Conservation (phyloP, 1,284 basidiomycete genomes). For the Pisolithus thermaeus region DNA sequence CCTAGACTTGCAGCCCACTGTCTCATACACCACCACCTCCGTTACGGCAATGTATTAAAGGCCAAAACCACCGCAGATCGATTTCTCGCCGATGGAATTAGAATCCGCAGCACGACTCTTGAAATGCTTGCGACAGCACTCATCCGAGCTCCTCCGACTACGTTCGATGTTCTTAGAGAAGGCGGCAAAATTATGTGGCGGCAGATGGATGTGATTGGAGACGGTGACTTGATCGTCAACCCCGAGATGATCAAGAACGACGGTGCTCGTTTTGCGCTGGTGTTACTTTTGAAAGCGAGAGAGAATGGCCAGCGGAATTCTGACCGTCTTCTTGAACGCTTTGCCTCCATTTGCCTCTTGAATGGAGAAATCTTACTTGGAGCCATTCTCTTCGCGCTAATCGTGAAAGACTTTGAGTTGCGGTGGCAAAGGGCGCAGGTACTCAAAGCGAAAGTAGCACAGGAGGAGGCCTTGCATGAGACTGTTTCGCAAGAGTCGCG, state of each 20-base stretch:
- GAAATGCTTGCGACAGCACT: conserved; percentile 37
- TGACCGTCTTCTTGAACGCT: conserved; percentile 50
- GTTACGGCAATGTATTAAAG: conserved; percentile 40
- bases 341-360: conserved; percentile 59
- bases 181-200: conserved; percentile 12
- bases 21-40: conserved; percentile 58
- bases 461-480: conserved; percentile 12
- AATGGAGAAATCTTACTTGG: conserved; percentile 74
- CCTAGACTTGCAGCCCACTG: conserved; percentile 55
- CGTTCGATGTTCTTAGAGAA: conserved; percentile 22
- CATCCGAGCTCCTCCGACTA: conserved; percentile 25
- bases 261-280: conserved; percentile 44
- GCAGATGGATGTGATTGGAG: conserved; percentile 7
- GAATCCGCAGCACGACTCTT: conserved; percentile 42
- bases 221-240: conserved; percentile 13
- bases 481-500: conserved; percentile 9
- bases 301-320: conserved; percentile 49
- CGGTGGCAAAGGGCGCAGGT: conserved; percentile 21
- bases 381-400: conserved; percentile 57
- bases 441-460: conserved; percentile 19
- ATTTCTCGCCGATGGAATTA: conserved; percentile 49
- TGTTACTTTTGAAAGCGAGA: conserved; percentile 49
- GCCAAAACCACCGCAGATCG: conserved; percentile 44
- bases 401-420: conserved; percentile 60
- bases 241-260: conserved; percentile 27